Evolutionary conservation across 768 basidiomycete genomes (phyloP).

Genomic region (Leccinum broughii): DNA sequence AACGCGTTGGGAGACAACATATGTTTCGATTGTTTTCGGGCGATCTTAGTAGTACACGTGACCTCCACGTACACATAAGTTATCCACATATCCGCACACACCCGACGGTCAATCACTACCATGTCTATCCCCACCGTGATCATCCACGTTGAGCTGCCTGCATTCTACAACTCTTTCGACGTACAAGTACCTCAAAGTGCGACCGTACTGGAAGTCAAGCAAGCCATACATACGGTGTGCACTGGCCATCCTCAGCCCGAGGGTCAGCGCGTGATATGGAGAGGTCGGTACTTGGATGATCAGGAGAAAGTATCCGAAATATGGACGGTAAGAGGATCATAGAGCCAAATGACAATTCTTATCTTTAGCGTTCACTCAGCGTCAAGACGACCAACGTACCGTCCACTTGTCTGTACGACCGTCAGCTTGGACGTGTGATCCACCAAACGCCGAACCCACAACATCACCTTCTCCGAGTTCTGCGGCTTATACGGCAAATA

Average conservation of each 20-base stretch:
- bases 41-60: slow-evolving; percentile 20
- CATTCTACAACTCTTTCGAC: slow-evolving; percentile 66
- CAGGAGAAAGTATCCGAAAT: slow-evolving; percentile 63
- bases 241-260: slow-evolving; percentile 62
- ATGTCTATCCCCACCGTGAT: slow-evolving; percentile 33
- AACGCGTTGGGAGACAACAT: too few relatives aligned
- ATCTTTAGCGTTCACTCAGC: slow-evolving; percentile 36
- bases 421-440: slow-evolving; percentile 65
- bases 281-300: slow-evolving; percentile 66
- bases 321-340: slow-evolving; percentile 58
- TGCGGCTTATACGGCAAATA: not conserved
- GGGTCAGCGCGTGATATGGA: slow-evolving; percentile 78
- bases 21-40: too few relatives aligned
- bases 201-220: slow-evolving; percentile 66
- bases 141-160: slow-evolving; percentile 74
- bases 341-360: not conserved
- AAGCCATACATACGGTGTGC: slow-evolving; percentile 59
- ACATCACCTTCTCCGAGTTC: slow-evolving; percentile 9
- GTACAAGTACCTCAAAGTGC: slow-evolving; percentile 48
- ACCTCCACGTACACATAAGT: slow-evolving; percentile 31
- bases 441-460: slow-evolving; percentile 39
- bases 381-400: slow-evolving; percentile 54
- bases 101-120: slow-evolving; percentile 5
- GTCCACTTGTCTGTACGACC: slow-evolving; percentile 81
- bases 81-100: too few relatives aligned